phyloP scores from a whole-genome alignment of 2,329 filamentous ascomycete species.

The Aspergillus japonicus region DNA sequence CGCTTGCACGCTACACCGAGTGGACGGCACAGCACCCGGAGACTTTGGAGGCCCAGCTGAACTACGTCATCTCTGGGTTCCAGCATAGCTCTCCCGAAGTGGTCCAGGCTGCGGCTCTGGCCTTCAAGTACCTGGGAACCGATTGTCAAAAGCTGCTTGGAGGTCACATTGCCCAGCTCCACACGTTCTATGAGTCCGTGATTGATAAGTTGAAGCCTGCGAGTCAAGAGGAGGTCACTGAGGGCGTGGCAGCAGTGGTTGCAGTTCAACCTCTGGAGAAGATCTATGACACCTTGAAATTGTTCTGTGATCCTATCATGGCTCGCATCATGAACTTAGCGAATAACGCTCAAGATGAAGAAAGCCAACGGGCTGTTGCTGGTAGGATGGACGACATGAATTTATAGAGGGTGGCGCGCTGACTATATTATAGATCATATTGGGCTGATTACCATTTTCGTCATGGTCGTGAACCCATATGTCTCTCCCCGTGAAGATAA shows the following conservation, averaged over 20 bases:
- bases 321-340: constrained; percentile 82
- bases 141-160: constrained; percentile 88
- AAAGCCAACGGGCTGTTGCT: constrained; percentile 80
- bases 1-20: constrained; percentile 91
- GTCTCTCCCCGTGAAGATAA: constrained; percentile 72
- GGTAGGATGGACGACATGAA: constrained; percentile 47
- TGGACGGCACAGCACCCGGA: constrained; percentile 96
- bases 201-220: constrained; percentile 79
- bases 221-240: constrained; percentile 94
- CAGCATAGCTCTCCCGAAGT: constrained; percentile 86
- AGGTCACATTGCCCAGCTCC: constrained; percentile 78
- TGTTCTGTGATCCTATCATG: constrained; percentile 90
- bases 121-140: constrained; percentile 95
- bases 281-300: constrained; percentile 80
- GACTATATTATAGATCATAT: constrained; percentile 65
- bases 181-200: constrained; percentile 88
- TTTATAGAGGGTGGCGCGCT: constrained; percentile 7
- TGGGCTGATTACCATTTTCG: constrained; percentile 86
- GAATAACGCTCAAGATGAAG: constrained; percentile 77
- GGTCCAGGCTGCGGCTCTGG: constrained; percentile 83
- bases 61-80: constrained; percentile 93
- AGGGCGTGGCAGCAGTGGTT: constrained; percentile 89
- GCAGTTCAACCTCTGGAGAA: constrained; percentile 79
- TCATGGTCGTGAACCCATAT: constrained; percentile 74
- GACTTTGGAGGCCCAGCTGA: constrained; percentile 86